A percentile compares a stretch with the other conserved stretches of the same genome.
phyloP scores from a whole-genome alignment of 2,329 filamentous ascomycete genomes.

The Trichothecium sympodiale region DNA sequence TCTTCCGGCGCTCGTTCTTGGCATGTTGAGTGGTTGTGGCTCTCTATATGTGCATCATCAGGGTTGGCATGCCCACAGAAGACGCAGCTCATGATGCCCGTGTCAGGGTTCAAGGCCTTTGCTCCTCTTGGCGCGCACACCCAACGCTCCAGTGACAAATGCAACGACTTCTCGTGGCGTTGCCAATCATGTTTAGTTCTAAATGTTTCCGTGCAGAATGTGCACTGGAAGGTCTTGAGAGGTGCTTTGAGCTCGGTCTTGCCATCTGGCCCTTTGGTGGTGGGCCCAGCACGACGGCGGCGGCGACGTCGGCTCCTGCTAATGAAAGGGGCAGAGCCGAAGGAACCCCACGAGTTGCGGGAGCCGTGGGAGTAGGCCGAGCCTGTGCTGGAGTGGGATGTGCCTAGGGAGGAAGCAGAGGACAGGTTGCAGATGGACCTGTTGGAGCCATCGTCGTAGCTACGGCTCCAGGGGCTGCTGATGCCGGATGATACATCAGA shows the following conservation, averaged over 20 bases:
- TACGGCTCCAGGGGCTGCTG: slow-evolving; percentile 46
- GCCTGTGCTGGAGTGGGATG: slow-evolving; percentile 47
- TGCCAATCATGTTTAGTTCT: slow-evolving; percentile 61
- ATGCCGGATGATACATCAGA: slow-evolving; percentile 41
- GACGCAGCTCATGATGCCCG: slow-evolving; percentile 44
- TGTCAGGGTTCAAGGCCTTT: slow-evolving; percentile 44
- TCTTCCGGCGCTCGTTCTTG: slow-evolving; percentile 52
- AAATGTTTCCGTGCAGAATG: slow-evolving; percentile 59
- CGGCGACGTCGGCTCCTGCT: slow-evolving; percentile 37
- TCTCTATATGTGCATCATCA: slow-evolving; percentile 42
- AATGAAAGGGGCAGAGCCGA: slow-evolving; percentile 30
- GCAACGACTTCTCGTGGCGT: slow-evolving; percentile 58
- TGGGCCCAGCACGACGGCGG: slow-evolving; percentile 29
- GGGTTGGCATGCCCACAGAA: slow-evolving; percentile 49
- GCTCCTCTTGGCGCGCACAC: slow-evolving; percentile 50
- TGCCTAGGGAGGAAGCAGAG: slow-evolving; percentile 48
- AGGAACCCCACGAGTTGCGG: slow-evolving; percentile 43
- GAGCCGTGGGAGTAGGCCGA: slow-evolving; percentile 50
- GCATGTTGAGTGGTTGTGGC: slow-evolving; percentile 52
- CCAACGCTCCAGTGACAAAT: slow-evolving; percentile 54
- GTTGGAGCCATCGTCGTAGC: slow-evolving; percentile 49
- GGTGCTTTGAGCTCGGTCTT: slow-evolving; percentile 25
- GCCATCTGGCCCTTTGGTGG: slow-evolving; percentile 19
- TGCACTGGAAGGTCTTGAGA: slow-evolving; percentile 52
- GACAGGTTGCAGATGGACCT: slow-evolving; percentile 48